Base-by-base conservation (phyloP, 768 basidiomycete genomes). In the Mycena belliarum region DNA sequence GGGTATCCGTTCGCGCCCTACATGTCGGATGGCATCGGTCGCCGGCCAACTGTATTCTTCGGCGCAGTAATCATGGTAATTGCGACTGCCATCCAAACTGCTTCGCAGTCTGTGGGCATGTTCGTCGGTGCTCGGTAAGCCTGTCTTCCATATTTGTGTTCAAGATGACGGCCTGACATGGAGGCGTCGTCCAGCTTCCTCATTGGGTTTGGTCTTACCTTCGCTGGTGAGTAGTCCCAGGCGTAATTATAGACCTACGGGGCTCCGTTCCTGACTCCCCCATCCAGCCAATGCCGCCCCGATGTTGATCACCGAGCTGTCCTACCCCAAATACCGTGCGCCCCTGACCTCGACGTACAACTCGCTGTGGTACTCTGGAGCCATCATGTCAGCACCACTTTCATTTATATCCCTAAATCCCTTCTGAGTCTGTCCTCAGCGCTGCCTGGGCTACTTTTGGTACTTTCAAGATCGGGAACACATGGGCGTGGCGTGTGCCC, bases 391-490 rank as follows among this genome's bases (percentile, higher is more conserved):
- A 42, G 82, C 76, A 38, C 52, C 46, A 16, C 58, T 44, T 61
- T 16, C 9, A 32, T 29, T 41, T 23, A 21, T 49, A 26, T 38
- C 20, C 28, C 20, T 37, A 10, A 42, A 41, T 24, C 6, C n/a
- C 21, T 21, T 52, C 21, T 51, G 47, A 23, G 25, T 42, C 49
- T 23, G 46, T 45, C 26, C 32, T 32, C 41, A 85, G 84, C 59
- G 85, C 91, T 35, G 90, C 90, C n/a, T 93, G 91, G 93, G 78
- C 88, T 0, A 90, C 89, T 1, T 94, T 84, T 68, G 91, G 91
- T 23, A 89, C 91, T 15, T 87, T 89, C 77, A 80, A 81, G 70
- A 84, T 92, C 51, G 58, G 69, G 49, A 82, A 65, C 65, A 81
- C 83, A 23, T 93, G 88, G 89, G 75, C 88, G 25, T 95, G 93